phyloP scores from a whole-genome alignment of 208 protist genomes.

The Sergeia podlipaevii region DNA sequence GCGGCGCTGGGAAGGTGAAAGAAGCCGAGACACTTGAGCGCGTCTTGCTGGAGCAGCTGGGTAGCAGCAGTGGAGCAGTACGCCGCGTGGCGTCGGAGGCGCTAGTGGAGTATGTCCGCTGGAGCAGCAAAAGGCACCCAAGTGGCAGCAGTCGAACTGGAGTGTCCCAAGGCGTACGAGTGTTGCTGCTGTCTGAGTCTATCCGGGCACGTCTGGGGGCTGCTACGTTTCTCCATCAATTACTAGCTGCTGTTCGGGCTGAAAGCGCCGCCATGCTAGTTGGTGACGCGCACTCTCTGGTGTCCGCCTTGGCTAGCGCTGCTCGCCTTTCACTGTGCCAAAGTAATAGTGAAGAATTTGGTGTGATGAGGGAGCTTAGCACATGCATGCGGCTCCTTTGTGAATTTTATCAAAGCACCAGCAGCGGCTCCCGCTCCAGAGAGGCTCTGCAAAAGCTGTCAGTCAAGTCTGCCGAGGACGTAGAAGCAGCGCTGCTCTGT shows the following conservation, averaged over 20 bases:
- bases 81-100: constrained; percentile 15
- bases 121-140: background rate
- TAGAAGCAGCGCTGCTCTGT: too few relatives aligned
- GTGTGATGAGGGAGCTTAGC: too few relatives aligned
- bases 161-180: background rate
- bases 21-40: background rate
- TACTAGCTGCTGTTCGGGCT: background rate
- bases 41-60: constrained; percentile 7
- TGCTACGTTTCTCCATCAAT: background rate
- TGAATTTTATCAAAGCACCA: too few relatives aligned
- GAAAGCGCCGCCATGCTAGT: background rate
- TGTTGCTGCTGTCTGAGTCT: background rate
- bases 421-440: too few relatives aligned
- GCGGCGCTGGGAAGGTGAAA: background rate
- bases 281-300: background rate
- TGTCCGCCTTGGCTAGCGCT: too few relatives aligned
- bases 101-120: constrained; percentile 12
- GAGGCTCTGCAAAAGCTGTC: too few relatives aligned
- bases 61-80: background rate
- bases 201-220: constrained; percentile 1
- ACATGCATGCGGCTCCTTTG: too few relatives aligned
- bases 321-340: too few relatives aligned
- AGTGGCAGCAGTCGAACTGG: background rate
- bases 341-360: too few relatives aligned
- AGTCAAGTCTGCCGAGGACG: too few relatives aligned